phyloP scores from a whole-genome alignment of 2,329 filamentous ascomycete genomes.

The Trichoderma sp. region DNA sequence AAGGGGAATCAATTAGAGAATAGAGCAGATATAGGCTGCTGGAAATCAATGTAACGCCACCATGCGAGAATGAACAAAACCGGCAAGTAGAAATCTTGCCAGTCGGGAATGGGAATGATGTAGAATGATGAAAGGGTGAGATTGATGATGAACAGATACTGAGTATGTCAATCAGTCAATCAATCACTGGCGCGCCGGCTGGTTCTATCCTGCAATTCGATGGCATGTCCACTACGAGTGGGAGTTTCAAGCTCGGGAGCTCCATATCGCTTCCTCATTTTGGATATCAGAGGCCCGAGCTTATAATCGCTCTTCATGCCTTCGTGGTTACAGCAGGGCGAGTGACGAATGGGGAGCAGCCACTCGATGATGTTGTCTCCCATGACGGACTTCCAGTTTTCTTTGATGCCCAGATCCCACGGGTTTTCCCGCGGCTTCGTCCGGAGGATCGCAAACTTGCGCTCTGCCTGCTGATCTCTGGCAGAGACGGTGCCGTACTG shows the following conservation, averaged over 20 bases:
- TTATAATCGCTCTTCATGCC: slow-evolving; percentile 67
- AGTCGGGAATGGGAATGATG: neutral
- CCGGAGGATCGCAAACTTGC: slow-evolving; percentile 77
- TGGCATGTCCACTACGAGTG: slow-evolving; percentile 5
- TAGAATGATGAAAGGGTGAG: neutral
- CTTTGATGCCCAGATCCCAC: slow-evolving; percentile 71
- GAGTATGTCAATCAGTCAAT: neutral
- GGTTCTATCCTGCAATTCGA: slow-evolving; percentile 19
- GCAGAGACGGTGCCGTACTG: slow-evolving; percentile 27
- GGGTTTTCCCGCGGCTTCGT: slow-evolving; percentile 77
- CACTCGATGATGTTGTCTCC: slow-evolving; percentile 72
- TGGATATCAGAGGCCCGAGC: slow-evolving; percentile 62
- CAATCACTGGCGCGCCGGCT: neutral
- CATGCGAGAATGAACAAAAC: neutral
- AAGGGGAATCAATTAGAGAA: neutral
- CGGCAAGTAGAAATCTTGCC: neutral
- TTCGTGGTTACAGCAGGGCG: slow-evolving; percentile 72
- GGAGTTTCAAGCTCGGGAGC: slow-evolving; percentile 27
- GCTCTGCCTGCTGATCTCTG: slow-evolving; percentile 52
- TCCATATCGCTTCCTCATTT: slow-evolving; percentile 50
- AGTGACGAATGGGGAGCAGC: slow-evolving; percentile 74
- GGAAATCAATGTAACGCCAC: neutral
- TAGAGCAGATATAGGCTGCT: neutral
- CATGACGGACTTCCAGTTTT: slow-evolving; percentile 81
- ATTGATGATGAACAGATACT: neutral